phyloP scores from a whole-genome alignment of 345 rosid genomes.

The Syzygium jambos region DNA sequence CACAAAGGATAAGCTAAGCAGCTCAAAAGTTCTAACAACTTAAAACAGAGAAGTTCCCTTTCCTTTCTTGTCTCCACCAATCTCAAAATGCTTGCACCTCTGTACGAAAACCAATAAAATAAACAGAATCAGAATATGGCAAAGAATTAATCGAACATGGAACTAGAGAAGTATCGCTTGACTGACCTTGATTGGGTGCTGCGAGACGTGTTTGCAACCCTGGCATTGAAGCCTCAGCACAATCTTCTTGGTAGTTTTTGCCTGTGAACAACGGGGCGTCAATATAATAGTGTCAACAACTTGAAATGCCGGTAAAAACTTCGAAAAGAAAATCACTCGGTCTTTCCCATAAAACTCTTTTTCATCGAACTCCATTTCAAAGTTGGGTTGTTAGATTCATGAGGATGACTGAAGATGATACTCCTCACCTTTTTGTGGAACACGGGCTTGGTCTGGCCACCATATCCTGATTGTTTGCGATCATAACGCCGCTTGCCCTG shows the following conservation, averaged over 20 bases:
- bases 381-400: background rate
- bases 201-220: conserved; percentile 73
- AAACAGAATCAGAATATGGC: background rate
- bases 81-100: conserved; percentile 76
- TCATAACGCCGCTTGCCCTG: conserved; percentile 82
- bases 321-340: background rate
- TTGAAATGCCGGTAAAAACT: background rate
- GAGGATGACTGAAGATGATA: background rate
- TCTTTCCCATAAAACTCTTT: background rate
- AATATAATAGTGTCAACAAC: background rate
- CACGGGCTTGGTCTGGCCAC: conserved; percentile 84
- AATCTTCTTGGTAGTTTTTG: conserved; percentile 85
- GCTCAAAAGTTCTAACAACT: background rate
- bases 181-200: conserved; percentile 56
- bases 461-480: conserved; percentile 77
- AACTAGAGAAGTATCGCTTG: background rate
- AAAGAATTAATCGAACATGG: background rate
- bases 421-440: conserved; percentile 69
- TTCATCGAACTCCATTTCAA: background rate
- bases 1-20: background rate
- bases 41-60: conserved; percentile 63
- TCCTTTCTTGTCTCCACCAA: conserved; percentile 71
- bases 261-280: conserved; percentile 15
- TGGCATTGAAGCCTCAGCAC: conserved; percentile 81
- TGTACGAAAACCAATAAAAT: conserved; percentile 6